phyloP scores from a whole-genome alignment of 2,329 filamentous ascomycete species.

The Aureobasidium leucospermi region DNA sequence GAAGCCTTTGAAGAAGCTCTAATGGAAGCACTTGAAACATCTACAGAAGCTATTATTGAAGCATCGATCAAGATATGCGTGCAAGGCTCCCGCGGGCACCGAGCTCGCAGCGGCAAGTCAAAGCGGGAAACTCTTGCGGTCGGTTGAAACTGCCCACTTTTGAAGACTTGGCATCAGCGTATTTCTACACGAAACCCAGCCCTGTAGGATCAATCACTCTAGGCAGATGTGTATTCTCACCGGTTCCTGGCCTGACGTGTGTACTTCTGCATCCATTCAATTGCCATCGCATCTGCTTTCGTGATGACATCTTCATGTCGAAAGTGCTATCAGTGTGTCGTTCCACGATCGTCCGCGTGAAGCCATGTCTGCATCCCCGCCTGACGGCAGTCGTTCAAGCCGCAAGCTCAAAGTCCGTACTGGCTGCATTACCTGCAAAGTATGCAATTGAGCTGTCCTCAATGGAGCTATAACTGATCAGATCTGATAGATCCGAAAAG shows the following conservation, averaged over 20 bases:
- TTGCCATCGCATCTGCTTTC: too few species aligned
- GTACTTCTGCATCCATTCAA: too few species aligned
- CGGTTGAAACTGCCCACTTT: background rate
- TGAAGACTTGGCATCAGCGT: background rate
- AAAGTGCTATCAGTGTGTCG: too few species aligned
- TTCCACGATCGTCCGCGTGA: too few species aligned
- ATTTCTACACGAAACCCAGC: background rate
- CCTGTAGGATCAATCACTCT: background rate
- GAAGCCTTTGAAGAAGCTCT: too few species aligned
- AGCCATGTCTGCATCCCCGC: background rate
- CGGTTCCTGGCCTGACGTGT: too few species aligned
- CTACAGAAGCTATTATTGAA: too few species aligned
- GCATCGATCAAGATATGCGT: too few species aligned
- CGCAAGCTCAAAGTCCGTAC: constrained; percentile 23
- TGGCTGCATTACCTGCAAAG: constrained; percentile 51
- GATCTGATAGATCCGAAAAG: constrained; percentile 42
- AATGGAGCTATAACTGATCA: background rate
- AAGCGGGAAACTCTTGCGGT: background rate
- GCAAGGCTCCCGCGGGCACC: background rate
- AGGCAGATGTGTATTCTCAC: too few species aligned
- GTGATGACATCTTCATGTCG: too few species aligned
- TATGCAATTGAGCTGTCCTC: constrained; percentile 22
- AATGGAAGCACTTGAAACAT: too few species aligned
- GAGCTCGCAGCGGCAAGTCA: background rate
- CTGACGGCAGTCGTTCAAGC: background rate